Percentiles rank a stretch among this genome's conserved stretches.
Conservation (phyloP, 495 filamentous ascomycete genomes). For the Peziza echinospora region DNA sequence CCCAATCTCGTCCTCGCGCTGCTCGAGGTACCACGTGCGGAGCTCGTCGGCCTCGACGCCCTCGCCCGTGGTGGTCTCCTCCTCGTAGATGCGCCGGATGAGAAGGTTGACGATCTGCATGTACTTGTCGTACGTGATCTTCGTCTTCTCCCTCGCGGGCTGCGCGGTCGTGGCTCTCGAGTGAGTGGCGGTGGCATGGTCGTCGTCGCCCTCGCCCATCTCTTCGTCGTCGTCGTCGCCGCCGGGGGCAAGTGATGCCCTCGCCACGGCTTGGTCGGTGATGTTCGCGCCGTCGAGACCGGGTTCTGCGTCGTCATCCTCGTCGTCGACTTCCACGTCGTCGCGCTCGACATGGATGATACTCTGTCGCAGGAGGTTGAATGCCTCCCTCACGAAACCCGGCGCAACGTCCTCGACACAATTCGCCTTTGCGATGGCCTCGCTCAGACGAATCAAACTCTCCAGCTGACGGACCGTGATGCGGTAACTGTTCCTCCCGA, state of each 20-base stretch:
- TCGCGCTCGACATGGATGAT: slow-evolving; percentile 98
- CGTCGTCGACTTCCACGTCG: slow-evolving; percentile 87
- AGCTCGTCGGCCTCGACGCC: slow-evolving; percentile 78
- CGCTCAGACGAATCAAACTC: slow-evolving; percentile 77
- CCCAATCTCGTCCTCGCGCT: slow-evolving; percentile 65
- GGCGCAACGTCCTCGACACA: slow-evolving; percentile 69
- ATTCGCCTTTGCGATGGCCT: slow-evolving; percentile 92
- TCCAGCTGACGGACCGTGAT: slow-evolving; percentile 95
- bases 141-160: slow-evolving; percentile 44
- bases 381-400: slow-evolving; percentile 69
- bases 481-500: slow-evolving; percentile 80
- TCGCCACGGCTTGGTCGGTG: slow-evolving; percentile 20
- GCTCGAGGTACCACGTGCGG: slow-evolving; percentile 80
- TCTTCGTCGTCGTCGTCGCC: slow-evolving; percentile 41
- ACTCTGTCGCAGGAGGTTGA: slow-evolving; percentile 66
- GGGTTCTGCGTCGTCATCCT: slow-evolving; percentile 28
- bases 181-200: slow-evolving; percentile 22
- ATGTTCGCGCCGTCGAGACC: slow-evolving; percentile 22
- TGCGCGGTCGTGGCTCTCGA: slow-evolving; percentile 18
- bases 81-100: slow-evolving; percentile 59
- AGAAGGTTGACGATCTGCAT: slow-evolving; percentile 70
- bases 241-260: slow-evolving; percentile 10
- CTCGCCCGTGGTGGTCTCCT: slow-evolving; percentile 47
- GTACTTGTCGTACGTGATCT: slow-evolving; percentile 91
- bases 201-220: slow-evolving; percentile 38